Percentiles rank a stretch among this genome's conserved stretches.
Evolutionary conservation across 306 rosid genomes (phyloP).

Genomic region (Vachellia pachyceras): DNA sequence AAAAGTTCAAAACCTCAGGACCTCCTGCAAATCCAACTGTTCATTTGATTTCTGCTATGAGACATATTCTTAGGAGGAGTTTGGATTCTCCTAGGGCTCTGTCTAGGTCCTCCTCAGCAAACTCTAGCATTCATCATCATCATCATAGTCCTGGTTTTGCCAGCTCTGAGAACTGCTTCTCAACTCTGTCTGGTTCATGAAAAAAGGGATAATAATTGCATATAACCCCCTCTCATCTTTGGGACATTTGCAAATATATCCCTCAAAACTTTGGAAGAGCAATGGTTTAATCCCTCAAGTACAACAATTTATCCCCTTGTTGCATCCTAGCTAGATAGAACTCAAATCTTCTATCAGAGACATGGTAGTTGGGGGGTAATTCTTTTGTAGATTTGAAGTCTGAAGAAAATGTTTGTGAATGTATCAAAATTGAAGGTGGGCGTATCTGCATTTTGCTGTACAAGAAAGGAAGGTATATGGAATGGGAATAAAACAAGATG

Average conservation of each 20-base stretch:
- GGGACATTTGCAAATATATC: background rate
- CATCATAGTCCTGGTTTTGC: slow-evolving; percentile 52
- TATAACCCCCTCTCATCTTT: background rate
- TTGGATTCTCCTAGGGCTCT: slow-evolving; percentile 75
- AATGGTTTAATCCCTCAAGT: background rate
- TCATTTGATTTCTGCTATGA: slow-evolving; percentile 85
- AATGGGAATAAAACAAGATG: slow-evolving; percentile 27
- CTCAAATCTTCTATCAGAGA: background rate
- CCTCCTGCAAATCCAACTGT: slow-evolving; percentile 80
- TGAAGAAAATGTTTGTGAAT: background rate
- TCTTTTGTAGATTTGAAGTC: background rate
- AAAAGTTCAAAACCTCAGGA: slow-evolving; percentile 64
- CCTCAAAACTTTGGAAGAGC: background rate
- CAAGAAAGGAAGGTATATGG: slow-evolving; percentile 19
- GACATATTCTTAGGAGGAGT: slow-evolving; percentile 80
- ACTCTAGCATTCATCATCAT: slow-evolving; percentile 38
- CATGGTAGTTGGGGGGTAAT: background rate
- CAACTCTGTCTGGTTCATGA: slow-evolving; percentile 67
- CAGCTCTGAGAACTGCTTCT: slow-evolving; percentile 74
- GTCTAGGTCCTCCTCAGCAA: slow-evolving; percentile 64
- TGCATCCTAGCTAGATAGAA: background rate
- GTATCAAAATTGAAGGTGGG: background rate
- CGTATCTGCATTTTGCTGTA: background rate
- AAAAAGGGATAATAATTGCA: background rate
- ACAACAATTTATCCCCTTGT: background rate